Evolutionary conservation across 495 filamentous ascomycete genomes (phyloP).

Genomic region (Penicillium waksmanii): DNA sequence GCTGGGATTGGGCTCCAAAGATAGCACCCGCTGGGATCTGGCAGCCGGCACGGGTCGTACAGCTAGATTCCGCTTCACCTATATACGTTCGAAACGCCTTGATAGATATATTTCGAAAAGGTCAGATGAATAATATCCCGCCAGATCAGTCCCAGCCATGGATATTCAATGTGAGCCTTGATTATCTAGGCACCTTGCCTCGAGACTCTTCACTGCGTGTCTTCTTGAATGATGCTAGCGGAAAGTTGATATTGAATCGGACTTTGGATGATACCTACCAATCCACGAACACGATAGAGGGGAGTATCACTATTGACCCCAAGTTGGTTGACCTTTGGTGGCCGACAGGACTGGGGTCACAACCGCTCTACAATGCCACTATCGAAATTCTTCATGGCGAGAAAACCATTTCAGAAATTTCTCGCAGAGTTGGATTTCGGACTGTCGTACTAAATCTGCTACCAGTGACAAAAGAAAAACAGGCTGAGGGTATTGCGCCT

Average conservation of each 20-base stretch:
- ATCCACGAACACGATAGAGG: slow-evolving; percentile 53
- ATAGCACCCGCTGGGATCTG: slow-evolving; percentile 68
- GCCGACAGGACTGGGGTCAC: slow-evolving; percentile 60
- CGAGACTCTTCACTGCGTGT: slow-evolving; percentile 51
- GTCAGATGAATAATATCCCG: slow-evolving; percentile 61
- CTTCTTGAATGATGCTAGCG: slow-evolving; percentile 54
- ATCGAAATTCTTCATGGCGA: slow-evolving; percentile 46
- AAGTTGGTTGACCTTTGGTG: slow-evolving; percentile 63
- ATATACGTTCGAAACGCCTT: slow-evolving; percentile 61
- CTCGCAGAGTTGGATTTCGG: slow-evolving; percentile 63
- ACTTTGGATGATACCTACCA: slow-evolving; percentile 47
- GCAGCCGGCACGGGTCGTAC: slow-evolving; percentile 62
- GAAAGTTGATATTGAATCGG: slow-evolving; percentile 45
- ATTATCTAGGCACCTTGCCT: slow-evolving; percentile 60
- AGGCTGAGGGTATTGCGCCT: slow-evolving; percentile 59
- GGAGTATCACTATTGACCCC: slow-evolving; percentile 47
- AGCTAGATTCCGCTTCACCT: slow-evolving; percentile 44
- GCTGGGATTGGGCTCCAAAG: slow-evolving; percentile 72
- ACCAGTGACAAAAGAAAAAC: slow-evolving; percentile 59
- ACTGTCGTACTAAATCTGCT: slow-evolving; percentile 67
- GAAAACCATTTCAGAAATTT: slow-evolving; percentile 48
- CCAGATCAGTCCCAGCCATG: slow-evolving; percentile 65
- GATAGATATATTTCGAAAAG: slow-evolving; percentile 62
- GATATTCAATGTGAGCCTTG: slow-evolving; percentile 71
- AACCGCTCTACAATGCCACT: slow-evolving; percentile 62